Evolutionary conservation across 139 green algal genomes (phyloP), one percentile per base, ranked within the genome.

Genomic region (Eudorina sp.): DNA sequence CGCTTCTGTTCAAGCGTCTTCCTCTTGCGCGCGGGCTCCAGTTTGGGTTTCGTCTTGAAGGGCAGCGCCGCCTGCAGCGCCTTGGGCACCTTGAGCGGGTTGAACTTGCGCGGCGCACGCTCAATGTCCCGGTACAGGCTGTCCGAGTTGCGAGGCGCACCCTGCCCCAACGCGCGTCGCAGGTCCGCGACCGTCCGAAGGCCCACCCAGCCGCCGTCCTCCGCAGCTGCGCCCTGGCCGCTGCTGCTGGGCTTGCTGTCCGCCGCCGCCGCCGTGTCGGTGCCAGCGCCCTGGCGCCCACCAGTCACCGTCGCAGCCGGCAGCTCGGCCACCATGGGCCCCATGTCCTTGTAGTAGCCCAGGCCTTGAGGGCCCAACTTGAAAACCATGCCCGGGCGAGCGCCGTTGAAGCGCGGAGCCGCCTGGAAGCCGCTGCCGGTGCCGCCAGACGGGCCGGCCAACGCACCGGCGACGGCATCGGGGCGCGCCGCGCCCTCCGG

Each of bases 21-120:
- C 31, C 90, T 87, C 91, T 97, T 96, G 62, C 95, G 89, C 7
- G 70, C 53, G 0, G 78, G 38, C 91, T 97, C 93, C 51, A 94
- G 73, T 88, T 98, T 99, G 45, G 97, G 97, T 95, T 99, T 99
- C 87, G 92, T 97, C 90, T 98, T 98, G 95, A 97, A 99, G 1
- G 97, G 97, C 88, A 99, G 93, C 25, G 93, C 94, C 5, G 95
- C 94, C 93, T 98, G 95, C 43, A 99, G 94, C 73, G 89, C 84
- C 68, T 95, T 95, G 31, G 97, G 97, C 62, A 86, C 6, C 93
- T 97, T 96, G 27, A 99, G 95, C 0, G 97, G 95, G 86, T 99
- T 99, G 95, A 99, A 99, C 69, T 94, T 88, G 41, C 95, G 93
- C 18, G 95, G 93, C 0, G 88, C 89, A 0, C 98, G 90, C 92